A percentile compares a stretch with the other conserved stretches of the same genome.
Conservation (phyloP, 768 basidiomycete genomes). For the Tricholoma bakamatsutake region DNA sequence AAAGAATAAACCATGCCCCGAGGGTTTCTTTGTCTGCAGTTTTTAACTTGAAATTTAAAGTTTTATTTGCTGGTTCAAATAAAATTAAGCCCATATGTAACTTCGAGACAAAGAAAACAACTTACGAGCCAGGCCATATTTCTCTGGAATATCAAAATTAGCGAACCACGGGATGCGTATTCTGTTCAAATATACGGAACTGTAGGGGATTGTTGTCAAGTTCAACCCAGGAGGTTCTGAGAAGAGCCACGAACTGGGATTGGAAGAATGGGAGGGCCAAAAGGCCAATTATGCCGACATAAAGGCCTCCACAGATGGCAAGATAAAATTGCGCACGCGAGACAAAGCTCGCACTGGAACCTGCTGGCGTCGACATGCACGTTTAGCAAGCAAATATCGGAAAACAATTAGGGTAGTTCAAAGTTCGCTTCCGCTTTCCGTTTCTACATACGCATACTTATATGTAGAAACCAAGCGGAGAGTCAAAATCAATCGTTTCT, state of each 20-base stretch:
- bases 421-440: no score
- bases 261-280: conserved; percentile 63
- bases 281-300: conserved; percentile 45
- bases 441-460: no score
- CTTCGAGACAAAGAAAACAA: conserved; percentile 7
- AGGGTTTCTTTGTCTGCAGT: conserved; percentile 75
- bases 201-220: conserved; percentile 12
- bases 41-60: conserved; percentile 59
- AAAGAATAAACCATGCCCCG: conserved; percentile 83
- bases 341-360: background rate
- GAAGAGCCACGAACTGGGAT: conserved; percentile 48
- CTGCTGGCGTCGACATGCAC: background rate
- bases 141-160: conserved; percentile 64
- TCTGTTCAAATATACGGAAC: conserved; percentile 56
- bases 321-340: conserved; percentile 26
- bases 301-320: conserved; percentile 43
- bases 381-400: no score
- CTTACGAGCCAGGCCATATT: conserved; percentile 77
- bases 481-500: no score
- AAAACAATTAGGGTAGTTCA: no score
- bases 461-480: no score
- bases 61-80: conserved; percentile 71
- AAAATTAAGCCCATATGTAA: background rate
- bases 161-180: conserved; percentile 58
- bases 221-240: background rate